These are phyloP conservation scores for Schizophyllum commune DNA, from an alignment of 1,284 basidiomycete species.

Conservation along the genomic window DNA sequence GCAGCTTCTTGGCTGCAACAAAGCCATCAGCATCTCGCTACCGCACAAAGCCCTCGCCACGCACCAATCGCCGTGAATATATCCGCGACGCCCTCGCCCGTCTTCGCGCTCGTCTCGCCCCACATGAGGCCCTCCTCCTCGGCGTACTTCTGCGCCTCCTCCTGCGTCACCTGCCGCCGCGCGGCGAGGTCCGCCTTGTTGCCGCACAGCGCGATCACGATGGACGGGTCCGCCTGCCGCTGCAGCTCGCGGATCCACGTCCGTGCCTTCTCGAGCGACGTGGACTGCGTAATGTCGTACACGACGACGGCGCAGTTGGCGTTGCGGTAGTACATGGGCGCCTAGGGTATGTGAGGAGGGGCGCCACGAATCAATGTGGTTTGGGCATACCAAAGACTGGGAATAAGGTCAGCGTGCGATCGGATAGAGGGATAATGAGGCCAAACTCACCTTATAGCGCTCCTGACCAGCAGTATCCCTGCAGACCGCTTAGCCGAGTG, in stretches of 20 bases:
- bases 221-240: slow-evolving; percentile 94
- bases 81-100: slow-evolving; percentile 83
- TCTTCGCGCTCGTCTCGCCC: slow-evolving; percentile 94
- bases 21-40: background rate
- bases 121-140: slow-evolving; percentile 94
- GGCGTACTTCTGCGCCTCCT: slow-evolving; percentile 90
- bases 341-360: slow-evolving; percentile 33
- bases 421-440: slow-evolving; percentile 1
- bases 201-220: slow-evolving; percentile 92
- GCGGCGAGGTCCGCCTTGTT: slow-evolving; percentile 89
- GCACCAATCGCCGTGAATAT: slow-evolving; percentile 84
- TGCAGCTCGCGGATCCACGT: slow-evolving; percentile 96
- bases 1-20: slow-evolving; percentile 69
- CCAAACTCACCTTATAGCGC: slow-evolving; percentile 70
- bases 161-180: slow-evolving; percentile 73
- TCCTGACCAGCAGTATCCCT: slow-evolving; percentile 94
- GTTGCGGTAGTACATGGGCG: slow-evolving; percentile 91
- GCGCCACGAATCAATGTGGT: slow-evolving; percentile 7
- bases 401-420: slow-evolving; percentile 9
- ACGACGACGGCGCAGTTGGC: slow-evolving; percentile 85
- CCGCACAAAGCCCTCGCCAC: slow-evolving; percentile 17
- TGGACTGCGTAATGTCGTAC: slow-evolving; percentile 81
- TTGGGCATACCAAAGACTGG: slow-evolving; percentile 50
- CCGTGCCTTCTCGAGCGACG: slow-evolving; percentile 91
- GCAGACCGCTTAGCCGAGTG: background rate